A percentile compares a stretch with the other conserved stretches of the same genome.
Evolutionary conservation across 2,329 filamentous ascomycete genomes (phyloP).

Genomic region (Monosporascus ibericus): DNA sequence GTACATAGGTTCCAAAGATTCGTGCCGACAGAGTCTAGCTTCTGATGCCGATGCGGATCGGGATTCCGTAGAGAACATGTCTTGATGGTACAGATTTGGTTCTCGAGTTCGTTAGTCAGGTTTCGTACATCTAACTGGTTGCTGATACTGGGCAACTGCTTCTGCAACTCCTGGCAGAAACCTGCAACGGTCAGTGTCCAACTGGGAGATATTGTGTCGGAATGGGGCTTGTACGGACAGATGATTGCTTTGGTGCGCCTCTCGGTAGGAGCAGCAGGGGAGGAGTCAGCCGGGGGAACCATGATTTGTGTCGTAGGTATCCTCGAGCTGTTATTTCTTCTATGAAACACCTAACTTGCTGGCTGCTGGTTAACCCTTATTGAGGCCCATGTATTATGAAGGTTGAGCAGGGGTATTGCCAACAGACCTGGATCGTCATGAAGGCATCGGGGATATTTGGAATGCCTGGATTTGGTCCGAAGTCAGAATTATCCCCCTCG

Average conservation of each 20-base stretch:
- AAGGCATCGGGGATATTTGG: no score
- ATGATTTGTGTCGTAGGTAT: conserved; percentile 2
- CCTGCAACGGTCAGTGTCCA: conserved; percentile 13
- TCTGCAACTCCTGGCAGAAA: conserved; percentile 21
- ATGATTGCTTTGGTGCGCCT: conserved; percentile 26
- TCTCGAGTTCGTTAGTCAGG: conserved; percentile 35
- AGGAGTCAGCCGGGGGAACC: conserved; percentile 6
- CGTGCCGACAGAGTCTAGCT: conserved; percentile 51
- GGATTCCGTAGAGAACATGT: conserved; percentile 26
- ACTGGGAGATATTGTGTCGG: conserved; percentile 3
- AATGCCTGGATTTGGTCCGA: no score
- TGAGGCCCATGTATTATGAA: no score
- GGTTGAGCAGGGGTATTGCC: no score
- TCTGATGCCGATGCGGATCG: conserved; percentile 27
- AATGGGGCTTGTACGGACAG: conserved; percentile 16
- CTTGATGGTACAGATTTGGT: conserved; percentile 29
- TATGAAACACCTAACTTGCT: no score
- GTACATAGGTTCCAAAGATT: conserved; percentile 64
- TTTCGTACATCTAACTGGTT: conserved; percentile 21
- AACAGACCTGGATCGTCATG: no score
- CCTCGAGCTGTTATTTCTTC: no score
- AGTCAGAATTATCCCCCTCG: no score
- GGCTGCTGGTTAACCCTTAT: no score
- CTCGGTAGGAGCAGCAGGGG: conserved; percentile 17
- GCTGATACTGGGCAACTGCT: conserved; percentile 20